Evolutionary conservation across 345 rosid genomes (phyloP).

Genomic region (Nephelium lappaceum): DNA sequence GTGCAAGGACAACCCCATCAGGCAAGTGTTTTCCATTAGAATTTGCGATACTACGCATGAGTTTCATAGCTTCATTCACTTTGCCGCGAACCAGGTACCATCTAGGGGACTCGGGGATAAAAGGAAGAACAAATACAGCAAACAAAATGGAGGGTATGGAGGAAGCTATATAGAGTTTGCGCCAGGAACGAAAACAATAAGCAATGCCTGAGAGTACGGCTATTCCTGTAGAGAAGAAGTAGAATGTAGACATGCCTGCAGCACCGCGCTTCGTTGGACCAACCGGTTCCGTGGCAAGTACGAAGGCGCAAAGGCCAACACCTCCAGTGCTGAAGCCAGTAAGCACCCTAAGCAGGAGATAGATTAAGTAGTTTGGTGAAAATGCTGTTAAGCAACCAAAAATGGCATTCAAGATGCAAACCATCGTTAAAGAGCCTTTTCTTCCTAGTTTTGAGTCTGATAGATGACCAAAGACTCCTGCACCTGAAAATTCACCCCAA

Average conservation of each 20-base stretch:
- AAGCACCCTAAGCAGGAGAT: conserved; percentile 63
- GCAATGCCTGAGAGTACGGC: conserved; percentile 71
- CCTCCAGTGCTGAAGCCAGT: conserved; percentile 97
- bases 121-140: conserved; percentile 65
- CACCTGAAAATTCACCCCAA: conserved; percentile 52
- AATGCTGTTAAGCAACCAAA: conserved; percentile 79
- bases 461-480: conserved; percentile 88
- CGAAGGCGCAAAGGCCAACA: conserved; percentile 83
- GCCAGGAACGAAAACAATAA: conserved; percentile 71
- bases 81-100: conserved; percentile 90
- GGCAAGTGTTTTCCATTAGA: conserved; percentile 63
- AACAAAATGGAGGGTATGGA: conserved; percentile 77
- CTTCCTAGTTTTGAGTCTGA: conserved; percentile 90
- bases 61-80: conserved; percentile 64
- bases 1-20: conserved; percentile 53
- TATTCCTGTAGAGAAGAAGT: conserved; percentile 84
- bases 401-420: conserved; percentile 68
- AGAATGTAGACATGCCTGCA: conserved; percentile 97
- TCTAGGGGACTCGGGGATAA: conserved; percentile 81
- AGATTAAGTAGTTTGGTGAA: conserved; percentile 68
- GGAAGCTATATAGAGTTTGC: conserved; percentile 69
- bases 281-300: conserved; percentile 81
- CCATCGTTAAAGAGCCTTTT: conserved; percentile 83
- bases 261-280: conserved; percentile 85
- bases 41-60: conserved; percentile 70